These are phyloP conservation scores for Thuidium tamariscinum DNA, from an alignment of 225 moss, liverwort and hornwort species.

Conservation along the genomic window DNA sequence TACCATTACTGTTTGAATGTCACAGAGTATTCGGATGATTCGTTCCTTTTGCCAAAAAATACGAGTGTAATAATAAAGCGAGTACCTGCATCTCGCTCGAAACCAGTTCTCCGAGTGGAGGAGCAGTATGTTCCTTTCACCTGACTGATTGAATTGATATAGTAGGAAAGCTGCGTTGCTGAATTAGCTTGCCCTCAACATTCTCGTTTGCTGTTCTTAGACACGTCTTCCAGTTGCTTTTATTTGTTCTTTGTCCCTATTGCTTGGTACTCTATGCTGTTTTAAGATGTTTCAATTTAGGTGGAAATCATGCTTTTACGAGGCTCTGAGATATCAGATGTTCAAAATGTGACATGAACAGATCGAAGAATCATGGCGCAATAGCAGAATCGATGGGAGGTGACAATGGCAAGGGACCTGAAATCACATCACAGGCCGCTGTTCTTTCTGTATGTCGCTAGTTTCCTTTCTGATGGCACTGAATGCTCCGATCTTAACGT, in stretches of 20 bases:
- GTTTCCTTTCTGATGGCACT: background rate
- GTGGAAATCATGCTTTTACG: background rate
- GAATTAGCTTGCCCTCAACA: background rate
- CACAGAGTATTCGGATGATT: constrained; percentile 84
- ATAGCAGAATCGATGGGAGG: constrained; percentile 29
- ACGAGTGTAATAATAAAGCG: constrained; percentile 92
- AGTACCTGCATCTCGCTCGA: constrained; percentile 72
- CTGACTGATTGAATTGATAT: background rate
- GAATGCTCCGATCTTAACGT: background rate
- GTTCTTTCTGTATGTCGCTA: constrained; percentile 35
- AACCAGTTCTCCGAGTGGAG: constrained; percentile 79
- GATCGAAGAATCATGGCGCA: constrained; percentile 44
- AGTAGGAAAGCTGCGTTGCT: background rate
- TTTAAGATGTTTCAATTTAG: background rate
- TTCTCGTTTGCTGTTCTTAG: background rate
- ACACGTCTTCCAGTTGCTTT: background rate
- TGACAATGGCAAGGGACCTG: constrained; percentile 41
- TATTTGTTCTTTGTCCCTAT: background rate
- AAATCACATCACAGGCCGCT: constrained; percentile 25
- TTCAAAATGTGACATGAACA: constrained; percentile 14
- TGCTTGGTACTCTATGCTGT: background rate
- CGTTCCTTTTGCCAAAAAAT: constrained; percentile 83
- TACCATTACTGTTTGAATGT: background rate
- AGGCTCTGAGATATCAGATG: background rate
- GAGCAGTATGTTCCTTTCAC: constrained; percentile 48